These are phyloP conservation scores for Psilocybe mexicana DNA, from an alignment of 1,284 basidiomycete genomes.

Conservation along the genomic window DNA sequence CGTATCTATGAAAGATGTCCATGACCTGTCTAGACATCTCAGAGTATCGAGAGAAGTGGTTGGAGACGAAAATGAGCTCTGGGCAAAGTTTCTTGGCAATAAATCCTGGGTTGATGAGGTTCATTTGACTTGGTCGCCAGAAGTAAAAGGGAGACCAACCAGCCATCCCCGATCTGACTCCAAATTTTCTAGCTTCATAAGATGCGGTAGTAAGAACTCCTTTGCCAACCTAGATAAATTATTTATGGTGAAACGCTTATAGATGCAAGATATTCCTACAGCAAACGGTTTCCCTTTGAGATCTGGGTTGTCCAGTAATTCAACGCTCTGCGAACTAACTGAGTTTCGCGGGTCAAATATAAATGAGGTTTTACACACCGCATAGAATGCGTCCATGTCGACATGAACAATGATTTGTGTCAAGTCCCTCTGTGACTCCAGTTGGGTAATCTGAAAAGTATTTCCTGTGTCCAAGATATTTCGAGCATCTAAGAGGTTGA, in stretches of 20 bases:
- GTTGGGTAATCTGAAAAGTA: slow-evolving; percentile 59
- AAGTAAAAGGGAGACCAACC: slow-evolving; percentile 40
- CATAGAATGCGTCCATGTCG: slow-evolving; percentile 79
- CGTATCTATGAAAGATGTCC: slow-evolving; percentile 73
- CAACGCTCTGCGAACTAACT: slow-evolving; percentile 53
- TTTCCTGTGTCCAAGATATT: background rate
- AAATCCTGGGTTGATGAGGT: slow-evolving; percentile 52
- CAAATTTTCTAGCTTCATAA: slow-evolving; percentile 89
- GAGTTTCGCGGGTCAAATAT: background rate
- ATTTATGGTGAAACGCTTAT: background rate
- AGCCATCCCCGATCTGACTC: slow-evolving; percentile 89
- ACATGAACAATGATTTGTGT: slow-evolving; percentile 85
- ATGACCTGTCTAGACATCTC: slow-evolving; percentile 74
- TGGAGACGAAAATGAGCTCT: slow-evolving; percentile 76
- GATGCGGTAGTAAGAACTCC: slow-evolving; percentile 87
- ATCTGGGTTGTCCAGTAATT: slow-evolving; percentile 77
- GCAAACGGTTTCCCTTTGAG: slow-evolving; percentile 87
- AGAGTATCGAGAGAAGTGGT: slow-evolving; percentile 66
- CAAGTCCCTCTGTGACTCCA: slow-evolving; percentile 81
- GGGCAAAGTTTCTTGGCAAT: slow-evolving; percentile 95
- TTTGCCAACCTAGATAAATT: slow-evolving; percentile 56
- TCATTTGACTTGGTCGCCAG: background rate
- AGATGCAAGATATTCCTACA: slow-evolving; percentile 47
- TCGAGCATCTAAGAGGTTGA: no score
- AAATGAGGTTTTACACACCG: slow-evolving; percentile 31